Evolutionary conservation across 192 early-diverging fungal species (phyloP).

Genomic region (Powellomyces hirtus): DNA sequence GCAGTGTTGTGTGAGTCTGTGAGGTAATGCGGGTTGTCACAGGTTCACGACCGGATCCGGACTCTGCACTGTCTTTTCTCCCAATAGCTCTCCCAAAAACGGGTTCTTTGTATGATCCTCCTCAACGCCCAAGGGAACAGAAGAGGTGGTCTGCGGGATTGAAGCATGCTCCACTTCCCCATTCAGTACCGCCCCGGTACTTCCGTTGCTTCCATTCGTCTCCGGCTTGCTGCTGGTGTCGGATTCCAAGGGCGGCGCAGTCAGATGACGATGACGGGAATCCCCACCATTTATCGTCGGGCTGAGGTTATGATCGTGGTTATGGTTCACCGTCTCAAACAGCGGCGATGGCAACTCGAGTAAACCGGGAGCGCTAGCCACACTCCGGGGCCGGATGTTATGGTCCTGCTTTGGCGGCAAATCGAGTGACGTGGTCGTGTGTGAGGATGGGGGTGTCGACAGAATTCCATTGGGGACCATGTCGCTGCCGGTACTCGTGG

Average conservation of each 20-base stretch:
- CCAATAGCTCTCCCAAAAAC: neutral
- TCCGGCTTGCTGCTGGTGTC: neutral
- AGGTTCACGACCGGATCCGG: neutral
- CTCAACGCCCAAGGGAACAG: neutral
- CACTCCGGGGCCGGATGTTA: neutral
- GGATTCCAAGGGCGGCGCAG: too few relatives aligned
- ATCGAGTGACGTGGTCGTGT: neutral
- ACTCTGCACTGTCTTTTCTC: neutral
- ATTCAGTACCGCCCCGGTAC: too few relatives aligned
- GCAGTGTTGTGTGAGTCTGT: too few relatives aligned
- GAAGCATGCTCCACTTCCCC: too few relatives aligned
- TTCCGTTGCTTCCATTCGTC: neutral
- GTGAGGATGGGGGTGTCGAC: neutral
- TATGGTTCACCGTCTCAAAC: neutral
- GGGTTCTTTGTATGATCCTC: neutral
- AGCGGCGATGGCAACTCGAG: neutral
- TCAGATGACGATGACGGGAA: neutral
- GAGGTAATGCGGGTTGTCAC: too few relatives aligned
- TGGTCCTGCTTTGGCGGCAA: neutral
- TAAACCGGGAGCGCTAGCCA: conserved; percentile 1
- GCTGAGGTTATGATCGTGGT: too few relatives aligned
- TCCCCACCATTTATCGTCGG: neutral
- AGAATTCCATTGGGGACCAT: neutral
- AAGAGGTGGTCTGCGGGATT: too few relatives aligned
- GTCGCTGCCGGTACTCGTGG: neutral